These are phyloP conservation scores for Hygrocybe coccinea DNA, from an alignment of 768 basidiomycete genomes.

Conservation along the genomic window DNA sequence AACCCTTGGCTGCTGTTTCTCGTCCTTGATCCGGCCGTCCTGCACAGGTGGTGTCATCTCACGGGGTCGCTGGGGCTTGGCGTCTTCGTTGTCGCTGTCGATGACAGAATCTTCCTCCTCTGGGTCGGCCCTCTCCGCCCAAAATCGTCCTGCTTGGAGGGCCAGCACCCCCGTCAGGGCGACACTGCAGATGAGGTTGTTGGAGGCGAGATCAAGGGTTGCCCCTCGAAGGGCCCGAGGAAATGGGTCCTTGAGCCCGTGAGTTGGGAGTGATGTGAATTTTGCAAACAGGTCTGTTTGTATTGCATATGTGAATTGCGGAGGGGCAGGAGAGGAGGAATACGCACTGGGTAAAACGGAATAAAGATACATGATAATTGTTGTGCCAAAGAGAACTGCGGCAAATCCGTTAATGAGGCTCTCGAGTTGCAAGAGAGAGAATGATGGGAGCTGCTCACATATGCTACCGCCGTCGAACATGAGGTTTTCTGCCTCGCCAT, in stretches of 20 bases:
- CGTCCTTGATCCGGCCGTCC: background rate
- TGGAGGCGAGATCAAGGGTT: conserved; percentile 76
- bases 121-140: conserved; percentile 71
- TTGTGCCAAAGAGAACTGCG: conserved; percentile 69
- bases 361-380: conserved; percentile 66
- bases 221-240: conserved; percentile 56
- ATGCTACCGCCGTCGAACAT: conserved; percentile 92
- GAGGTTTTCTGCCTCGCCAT: conserved; percentile 74
- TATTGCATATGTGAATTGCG: conserved; percentile 3
- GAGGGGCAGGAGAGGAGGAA: conserved; percentile 3
- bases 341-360: conserved; percentile 76
- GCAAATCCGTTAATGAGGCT: conserved; percentile 3
- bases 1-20: background rate
- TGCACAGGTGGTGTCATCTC: conserved; percentile 1
- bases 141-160: conserved; percentile 78
- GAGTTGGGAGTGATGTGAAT: conserved; percentile 55
- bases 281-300: conserved; percentile 53
- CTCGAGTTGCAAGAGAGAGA: background rate
- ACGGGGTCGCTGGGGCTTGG: conserved; percentile 10
- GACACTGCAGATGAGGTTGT: conserved; percentile 81
- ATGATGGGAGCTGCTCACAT: conserved; percentile 41
- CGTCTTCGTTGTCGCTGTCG: conserved; percentile 24
- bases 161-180: conserved; percentile 82
- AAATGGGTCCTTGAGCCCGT: conserved; percentile 51
- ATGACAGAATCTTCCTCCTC: conserved; percentile 48